A percentile compares a stretch with the other conserved stretches of the same genome.
Conservation (phyloP, 1,284 basidiomycete species). For the Apiotrichum veenhuisii region DNA sequence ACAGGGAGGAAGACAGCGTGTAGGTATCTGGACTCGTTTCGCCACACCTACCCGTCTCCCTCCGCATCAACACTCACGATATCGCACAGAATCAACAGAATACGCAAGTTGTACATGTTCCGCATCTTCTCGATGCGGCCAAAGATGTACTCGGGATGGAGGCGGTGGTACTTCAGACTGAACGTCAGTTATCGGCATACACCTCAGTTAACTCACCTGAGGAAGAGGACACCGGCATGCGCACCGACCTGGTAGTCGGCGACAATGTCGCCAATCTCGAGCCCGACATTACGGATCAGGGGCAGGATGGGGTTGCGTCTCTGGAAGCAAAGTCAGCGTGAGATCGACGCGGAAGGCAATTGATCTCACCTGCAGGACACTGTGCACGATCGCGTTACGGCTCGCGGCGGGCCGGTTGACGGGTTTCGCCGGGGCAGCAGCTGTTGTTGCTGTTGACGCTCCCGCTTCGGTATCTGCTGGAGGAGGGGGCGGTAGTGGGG, state of each 20-base stretch:
- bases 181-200: background rate
- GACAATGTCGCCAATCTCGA: constrained; percentile 91
- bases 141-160: constrained; percentile 97
- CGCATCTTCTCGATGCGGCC: constrained; percentile 81
- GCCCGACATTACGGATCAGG: constrained; percentile 78
- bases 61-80: constrained; percentile 59
- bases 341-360: background rate
- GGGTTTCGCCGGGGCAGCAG: constrained; percentile 17
- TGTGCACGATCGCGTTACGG: constrained; percentile 65
- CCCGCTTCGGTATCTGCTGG: background rate
- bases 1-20: no score
- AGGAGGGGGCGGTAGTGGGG: constrained; percentile 7
- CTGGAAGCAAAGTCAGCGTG: constrained; percentile 49
- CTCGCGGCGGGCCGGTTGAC: constrained; percentile 35
- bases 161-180: constrained; percentile 88
- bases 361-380: constrained; percentile 57
- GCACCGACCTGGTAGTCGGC: constrained; percentile 93
- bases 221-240: constrained; percentile 87
- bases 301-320: constrained; percentile 83
- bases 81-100: constrained; percentile 89
- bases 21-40: background rate
- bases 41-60: background rate
- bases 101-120: constrained; percentile 72
- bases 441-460: background rate
- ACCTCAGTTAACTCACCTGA: constrained; percentile 60